These are phyloP conservation scores for Leishmania amazonensis DNA, from an alignment of 208 protist genomes.

Conservation along the genomic window DNA sequence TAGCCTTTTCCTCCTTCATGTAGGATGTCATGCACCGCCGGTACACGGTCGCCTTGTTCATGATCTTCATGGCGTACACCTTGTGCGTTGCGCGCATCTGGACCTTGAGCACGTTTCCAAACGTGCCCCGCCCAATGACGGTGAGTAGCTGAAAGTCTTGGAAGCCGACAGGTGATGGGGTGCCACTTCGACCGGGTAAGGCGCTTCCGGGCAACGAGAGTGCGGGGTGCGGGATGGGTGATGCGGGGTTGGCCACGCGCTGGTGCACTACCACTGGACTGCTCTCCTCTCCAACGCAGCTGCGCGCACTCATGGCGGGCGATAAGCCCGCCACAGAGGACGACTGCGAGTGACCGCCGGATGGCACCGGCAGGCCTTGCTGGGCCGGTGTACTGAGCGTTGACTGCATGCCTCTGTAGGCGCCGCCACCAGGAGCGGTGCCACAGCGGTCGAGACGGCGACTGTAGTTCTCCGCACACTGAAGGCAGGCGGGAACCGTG, in stretches of 20 bases:
- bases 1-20: constrained; percentile 83
- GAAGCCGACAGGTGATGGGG: constrained; percentile 39
- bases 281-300: constrained; percentile 22
- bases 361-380: not conserved
- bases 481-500: constrained; percentile 45
- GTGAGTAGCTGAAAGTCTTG: constrained; percentile 90
- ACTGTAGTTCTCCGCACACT: constrained; percentile 71
- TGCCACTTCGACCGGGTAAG: constrained; percentile 4
- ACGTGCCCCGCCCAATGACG: constrained; percentile 92
- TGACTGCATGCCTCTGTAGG: constrained; percentile 35
- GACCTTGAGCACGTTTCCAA: constrained; percentile 96
- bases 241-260: constrained; percentile 7
- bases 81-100: constrained; percentile 44
- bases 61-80: constrained; percentile 93
- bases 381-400: constrained; percentile 3
- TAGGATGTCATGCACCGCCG: constrained; percentile 87
- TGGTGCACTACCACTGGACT: constrained; percentile 23
- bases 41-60: constrained; percentile 85
- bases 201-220: constrained; percentile 2
- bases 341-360: not conserved
- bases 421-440: constrained; percentile 23
- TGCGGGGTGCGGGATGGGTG: not conserved
- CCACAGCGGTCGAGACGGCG: constrained; percentile 41
- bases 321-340: not conserved
- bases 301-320: not conserved